Percentiles rank a stretch among this genome's conserved stretches.
phyloP scores from a whole-genome alignment of 768 basidiomycete species.

The Mycena maculata region DNA sequence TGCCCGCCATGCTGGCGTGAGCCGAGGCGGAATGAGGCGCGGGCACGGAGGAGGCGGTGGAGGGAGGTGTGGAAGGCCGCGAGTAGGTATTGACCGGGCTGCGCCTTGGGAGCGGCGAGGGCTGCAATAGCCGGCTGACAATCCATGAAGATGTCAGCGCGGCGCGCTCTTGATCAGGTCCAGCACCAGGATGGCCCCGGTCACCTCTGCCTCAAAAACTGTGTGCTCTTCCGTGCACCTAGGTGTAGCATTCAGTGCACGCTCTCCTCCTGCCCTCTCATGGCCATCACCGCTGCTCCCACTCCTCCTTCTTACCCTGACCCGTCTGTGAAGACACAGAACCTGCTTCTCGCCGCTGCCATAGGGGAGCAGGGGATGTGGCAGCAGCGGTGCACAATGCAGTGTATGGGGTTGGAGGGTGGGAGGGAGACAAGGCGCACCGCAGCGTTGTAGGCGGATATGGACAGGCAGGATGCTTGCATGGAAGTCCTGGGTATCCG shows the following conservation, averaged over 20 bases:
- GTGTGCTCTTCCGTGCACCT: neutral
- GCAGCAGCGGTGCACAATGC: neutral
- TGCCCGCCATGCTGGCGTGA: too few relatives aligned
- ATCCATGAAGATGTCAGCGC: too few relatives aligned
- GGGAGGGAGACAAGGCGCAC: neutral
- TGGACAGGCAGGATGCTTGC: neutral
- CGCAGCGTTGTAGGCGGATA: neutral
- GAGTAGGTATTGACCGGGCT: too few relatives aligned
- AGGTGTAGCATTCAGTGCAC: neutral
- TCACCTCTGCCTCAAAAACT: neutral
- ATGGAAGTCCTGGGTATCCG: neutral
- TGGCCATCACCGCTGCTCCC: neutral
- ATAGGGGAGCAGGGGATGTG: neutral
- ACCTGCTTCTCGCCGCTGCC: neutral
- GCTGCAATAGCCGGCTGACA: too few relatives aligned
- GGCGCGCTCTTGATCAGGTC: too few relatives aligned
- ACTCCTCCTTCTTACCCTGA: conserved; percentile 3
- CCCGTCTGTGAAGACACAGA: conserved; percentile 10
- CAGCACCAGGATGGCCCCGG: too few relatives aligned
- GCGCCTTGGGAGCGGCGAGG: too few relatives aligned
- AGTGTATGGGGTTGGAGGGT: conserved; percentile 2
- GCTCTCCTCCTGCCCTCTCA: neutral
- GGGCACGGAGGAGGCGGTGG: too few relatives aligned
- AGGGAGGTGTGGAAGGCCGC: too few relatives aligned
- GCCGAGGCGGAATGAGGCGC: too few relatives aligned